phyloP scores from a whole-genome alignment of 192 early-diverging fungal genomes.

The Powellomyces hirtus region DNA sequence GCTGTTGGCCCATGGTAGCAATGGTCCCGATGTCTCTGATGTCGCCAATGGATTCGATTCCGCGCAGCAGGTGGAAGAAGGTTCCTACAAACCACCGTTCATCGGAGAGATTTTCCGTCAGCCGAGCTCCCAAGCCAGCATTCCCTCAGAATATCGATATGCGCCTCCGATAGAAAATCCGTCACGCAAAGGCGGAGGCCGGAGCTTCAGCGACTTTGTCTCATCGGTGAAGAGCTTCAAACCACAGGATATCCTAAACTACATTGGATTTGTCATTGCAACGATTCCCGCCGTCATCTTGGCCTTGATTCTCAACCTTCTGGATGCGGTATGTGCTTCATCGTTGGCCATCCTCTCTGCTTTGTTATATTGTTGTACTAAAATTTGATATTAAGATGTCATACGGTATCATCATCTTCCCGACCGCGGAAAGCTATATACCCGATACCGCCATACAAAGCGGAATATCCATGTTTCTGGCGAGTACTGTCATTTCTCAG shows the following conservation, averaged over 20 bases:
- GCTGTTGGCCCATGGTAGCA: neutral
- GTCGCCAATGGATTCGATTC: neutral
- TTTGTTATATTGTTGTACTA: neutral
- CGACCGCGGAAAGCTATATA: slow-evolving; percentile 57
- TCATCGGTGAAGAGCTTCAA: neutral
- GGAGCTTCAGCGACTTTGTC: neutral
- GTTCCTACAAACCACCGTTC: neutral
- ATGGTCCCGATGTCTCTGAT: neutral
- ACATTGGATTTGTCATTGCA: neutral
- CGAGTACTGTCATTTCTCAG: slow-evolving; percentile 53
- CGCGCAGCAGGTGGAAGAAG: slow-evolving; percentile 1
- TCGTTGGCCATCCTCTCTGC: neutral
- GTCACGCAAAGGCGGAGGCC: neutral
- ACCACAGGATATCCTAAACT: slow-evolving; percentile 5
- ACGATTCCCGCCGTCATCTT: slow-evolving; percentile 82
- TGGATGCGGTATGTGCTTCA: slow-evolving; percentile 71
- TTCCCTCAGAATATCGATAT: neutral
- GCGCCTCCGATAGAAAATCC: neutral
- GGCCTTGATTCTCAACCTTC: slow-evolving; percentile 84
- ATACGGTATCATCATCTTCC: slow-evolving; percentile 83
- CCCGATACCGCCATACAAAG: slow-evolving; percentile 50
- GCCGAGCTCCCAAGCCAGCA: neutral
- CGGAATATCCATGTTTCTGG: slow-evolving; percentile 96
- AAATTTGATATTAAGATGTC: slow-evolving; percentile 34
- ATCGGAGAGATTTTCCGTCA: neutral